Evolutionary conservation across 1,284 basidiomycete species (phyloP).

Genomic region (Cystobasidium pallidum): DNA sequence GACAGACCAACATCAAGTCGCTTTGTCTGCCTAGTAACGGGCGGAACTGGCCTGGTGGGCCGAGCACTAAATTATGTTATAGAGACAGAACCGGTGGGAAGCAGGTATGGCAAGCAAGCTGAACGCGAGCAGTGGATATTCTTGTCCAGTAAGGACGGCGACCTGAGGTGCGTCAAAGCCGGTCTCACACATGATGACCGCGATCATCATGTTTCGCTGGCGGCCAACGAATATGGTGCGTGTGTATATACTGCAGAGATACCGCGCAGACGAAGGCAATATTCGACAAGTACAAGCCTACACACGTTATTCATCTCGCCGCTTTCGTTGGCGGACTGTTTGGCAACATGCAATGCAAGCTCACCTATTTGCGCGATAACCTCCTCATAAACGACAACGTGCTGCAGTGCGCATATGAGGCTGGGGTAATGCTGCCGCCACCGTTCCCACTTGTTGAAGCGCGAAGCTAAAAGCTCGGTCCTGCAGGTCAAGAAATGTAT

Average conservation of each 20-base stretch:
- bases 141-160: conserved; percentile 71
- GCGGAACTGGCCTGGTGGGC: conserved; percentile 83
- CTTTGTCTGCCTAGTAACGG: conserved; percentile 64
- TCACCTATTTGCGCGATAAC: conserved; percentile 86
- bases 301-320: conserved; percentile 77
- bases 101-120: conserved; percentile 69
- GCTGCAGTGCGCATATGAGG: conserved; percentile 70
- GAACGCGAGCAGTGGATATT: conserved; percentile 83
- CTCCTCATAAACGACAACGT: conserved; percentile 89
- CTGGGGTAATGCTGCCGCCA: conserved; percentile 45
- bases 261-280: conserved; percentile 57
- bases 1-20: not conserved
- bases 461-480: not conserved
- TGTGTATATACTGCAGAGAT: conserved; percentile 44
- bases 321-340: conserved; percentile 80
- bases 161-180: conserved; percentile 66
- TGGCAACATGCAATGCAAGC: conserved; percentile 88
- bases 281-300: conserved; percentile 84
- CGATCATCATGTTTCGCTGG: conserved; percentile 6
- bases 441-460: not conserved
- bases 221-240: conserved; percentile 1
- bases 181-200: not conserved
- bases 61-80: conserved; percentile 76
- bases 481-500: conserved; percentile 68
- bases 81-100: conserved; percentile 72